Base-by-base conservation (phyloP, 1,139 yeast species). In the Saccharomycopsis crataegensis region DNA sequence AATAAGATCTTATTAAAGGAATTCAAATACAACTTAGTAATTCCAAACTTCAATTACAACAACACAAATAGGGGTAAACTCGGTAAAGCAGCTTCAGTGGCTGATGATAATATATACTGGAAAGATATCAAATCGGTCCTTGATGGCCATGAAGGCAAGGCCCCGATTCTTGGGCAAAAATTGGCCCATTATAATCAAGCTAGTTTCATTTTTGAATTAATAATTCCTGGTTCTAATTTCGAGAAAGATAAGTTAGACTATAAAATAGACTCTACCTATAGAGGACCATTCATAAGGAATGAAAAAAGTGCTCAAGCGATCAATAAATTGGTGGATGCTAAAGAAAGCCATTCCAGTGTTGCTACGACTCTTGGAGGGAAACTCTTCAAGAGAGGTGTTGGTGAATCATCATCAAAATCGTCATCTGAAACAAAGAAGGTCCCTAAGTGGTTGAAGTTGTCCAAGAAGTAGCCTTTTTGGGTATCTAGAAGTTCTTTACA, bases 381-480 rank as follows among this genome's bases (percentile, higher is more conserved):
- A 22, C 28, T 22, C 28, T 22, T 22, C 28, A 22, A 22, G 28
- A 2, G 28, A 22, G 28, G 28, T 4, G 28, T 3, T 22, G 28
- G 28, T 22, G 28, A 22, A 22, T 22, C 28, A 22, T 22, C 28
- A 22, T 22, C 28, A 22, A 22, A 22, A 22, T 22, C 28, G 4
- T 22, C 28, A 22, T 22, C 28, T 22, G 28, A 22, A 22, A 22
- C 28, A 22, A 55, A 46, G 22, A 53, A 53, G 32, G 46, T 51
- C 33, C 58, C 58, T 8, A 55, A 53, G 31, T 55, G 58, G 58
- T 36, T 55, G n/a, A 55, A 55, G 37, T 46, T 55, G 43, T 44
- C 43, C 6, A 53, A 55, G 46, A 55, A 53, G n/a, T 54, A 33
- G 42, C 9, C 16, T 33, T n/a, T 8, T 46, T 34, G 6, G 41